Percentiles rank a stretch among this genome's conserved stretches.
These are phyloP conservation scores for Astraeus odoratus DNA, from an alignment of 768 basidiomycete genomes.

Conservation along the genomic window DNA sequence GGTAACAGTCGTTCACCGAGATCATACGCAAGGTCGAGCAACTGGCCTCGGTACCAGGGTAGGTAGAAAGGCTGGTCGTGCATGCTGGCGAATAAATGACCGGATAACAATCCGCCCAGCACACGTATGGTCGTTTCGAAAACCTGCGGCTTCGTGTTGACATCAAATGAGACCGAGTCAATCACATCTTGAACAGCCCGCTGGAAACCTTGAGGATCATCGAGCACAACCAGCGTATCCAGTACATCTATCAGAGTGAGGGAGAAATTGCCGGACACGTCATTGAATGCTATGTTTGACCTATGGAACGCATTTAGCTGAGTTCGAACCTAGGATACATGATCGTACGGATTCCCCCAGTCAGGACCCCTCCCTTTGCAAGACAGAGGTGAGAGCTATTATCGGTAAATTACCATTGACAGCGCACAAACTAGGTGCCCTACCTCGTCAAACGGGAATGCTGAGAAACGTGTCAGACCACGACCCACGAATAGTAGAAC, in stretches of 20 bases:
- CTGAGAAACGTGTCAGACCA: conserved; percentile 33
- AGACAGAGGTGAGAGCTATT: conserved; percentile 78
- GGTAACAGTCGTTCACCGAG: conserved; percentile 82
- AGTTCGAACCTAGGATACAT: conserved; percentile 3
- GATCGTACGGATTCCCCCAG: conserved; percentile 70
- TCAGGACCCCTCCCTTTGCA: conserved; percentile 87
- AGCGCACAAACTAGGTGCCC: conserved; percentile 4
- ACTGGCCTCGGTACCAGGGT: conserved; percentile 79
- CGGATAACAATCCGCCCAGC: conserved; percentile 83
- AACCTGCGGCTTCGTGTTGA: conserved; percentile 94
- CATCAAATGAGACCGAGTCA: conserved; percentile 81
- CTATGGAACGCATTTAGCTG: conserved; percentile 26
- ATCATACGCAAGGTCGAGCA: conserved; percentile 77
- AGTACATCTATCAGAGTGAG: conserved; percentile 76
- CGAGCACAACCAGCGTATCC: conserved; percentile 85
- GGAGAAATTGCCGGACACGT: conserved; percentile 92
- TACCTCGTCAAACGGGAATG: conserved; percentile 86
- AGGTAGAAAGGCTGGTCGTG: conserved; percentile 62
- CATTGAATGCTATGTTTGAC: conserved; percentile 74
- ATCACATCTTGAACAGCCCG: conserved; percentile 79
- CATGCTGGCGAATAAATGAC: conserved; percentile 72
- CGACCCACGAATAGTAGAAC: conserved; percentile 4
- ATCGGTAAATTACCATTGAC: conserved; percentile 11
- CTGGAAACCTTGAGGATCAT: conserved; percentile 73
- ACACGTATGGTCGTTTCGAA: conserved; percentile 97